Percentiles rank a stretch among this genome's conserved stretches.
Evolutionary conservation across 2,329 filamentous ascomycete species (phyloP).

Genomic region (Leptoxyphium fumago): DNA sequence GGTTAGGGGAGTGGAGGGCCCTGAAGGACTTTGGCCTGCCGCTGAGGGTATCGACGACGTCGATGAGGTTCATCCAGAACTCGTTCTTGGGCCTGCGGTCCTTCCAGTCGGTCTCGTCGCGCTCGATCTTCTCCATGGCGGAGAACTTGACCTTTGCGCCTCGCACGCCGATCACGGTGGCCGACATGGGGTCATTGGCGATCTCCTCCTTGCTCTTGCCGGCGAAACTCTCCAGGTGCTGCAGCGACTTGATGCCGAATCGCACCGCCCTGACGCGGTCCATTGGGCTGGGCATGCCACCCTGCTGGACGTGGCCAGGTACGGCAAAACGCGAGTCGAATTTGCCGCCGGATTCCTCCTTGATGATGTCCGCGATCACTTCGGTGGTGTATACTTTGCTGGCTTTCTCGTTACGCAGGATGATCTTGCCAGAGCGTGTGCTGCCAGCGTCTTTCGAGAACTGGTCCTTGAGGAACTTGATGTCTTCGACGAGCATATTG

Average conservation of each 20-base stretch:
- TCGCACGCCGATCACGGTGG: constrained; percentile 80
- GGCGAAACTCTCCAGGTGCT: constrained; percentile 71
- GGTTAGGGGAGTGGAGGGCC: neutral
- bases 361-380: constrained; percentile 89
- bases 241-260: constrained; percentile 84
- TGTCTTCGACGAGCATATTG: constrained; percentile 82
- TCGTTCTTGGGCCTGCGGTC: constrained; percentile 71
- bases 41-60: constrained; percentile 70
- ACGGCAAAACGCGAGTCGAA: constrained; percentile 90
- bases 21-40: constrained; percentile 37
- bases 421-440: constrained; percentile 78
- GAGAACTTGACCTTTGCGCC: constrained; percentile 82
- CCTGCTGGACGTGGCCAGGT: constrained; percentile 88
- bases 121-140: constrained; percentile 66
- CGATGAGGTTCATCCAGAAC: constrained; percentile 71
- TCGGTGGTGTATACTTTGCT: constrained; percentile 83
- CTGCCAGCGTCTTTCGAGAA: constrained; percentile 79
- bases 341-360: constrained; percentile 76
- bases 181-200: constrained; percentile 55
- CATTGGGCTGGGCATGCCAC: constrained; percentile 86
- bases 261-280: constrained; percentile 84
- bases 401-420: constrained; percentile 92
- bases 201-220: constrained; percentile 53
- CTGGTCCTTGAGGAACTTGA: constrained; percentile 71
- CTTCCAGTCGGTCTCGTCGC: constrained; percentile 80